Conservation (phyloP, 2,329 filamentous ascomycete genomes). For the Ceratocystis papillata region DNA sequence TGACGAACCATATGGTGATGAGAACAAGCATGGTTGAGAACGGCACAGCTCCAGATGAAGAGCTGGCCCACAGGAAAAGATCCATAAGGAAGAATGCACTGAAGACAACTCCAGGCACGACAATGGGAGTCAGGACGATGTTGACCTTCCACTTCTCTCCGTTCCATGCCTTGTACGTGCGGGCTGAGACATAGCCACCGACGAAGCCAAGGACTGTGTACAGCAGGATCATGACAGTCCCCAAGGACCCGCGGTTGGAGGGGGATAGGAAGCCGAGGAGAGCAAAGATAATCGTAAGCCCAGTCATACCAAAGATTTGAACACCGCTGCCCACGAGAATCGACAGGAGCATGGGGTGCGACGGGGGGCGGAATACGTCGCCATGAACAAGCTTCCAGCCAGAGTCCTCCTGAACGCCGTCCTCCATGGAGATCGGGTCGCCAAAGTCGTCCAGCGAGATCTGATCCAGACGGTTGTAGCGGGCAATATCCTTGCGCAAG, state of each 20-base stretch:
- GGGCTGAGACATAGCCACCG: constrained; percentile 78
- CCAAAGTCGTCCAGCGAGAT: constrained; percentile 83
- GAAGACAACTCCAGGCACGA: constrained; percentile 82
- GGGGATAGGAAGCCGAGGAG: constrained; percentile 90
- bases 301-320: constrained; percentile 96
- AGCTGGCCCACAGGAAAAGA: constrained; percentile 89
- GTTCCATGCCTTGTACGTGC: constrained; percentile 88
- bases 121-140: constrained; percentile 73
- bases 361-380: constrained; percentile 86
- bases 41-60: constrained; percentile 85
- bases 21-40: constrained; percentile 96
- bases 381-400: constrained; percentile 98
- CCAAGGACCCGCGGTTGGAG: constrained; percentile 86
- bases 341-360: constrained; percentile 71
- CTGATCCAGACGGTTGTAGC: constrained; percentile 89
- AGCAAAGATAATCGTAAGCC: constrained; percentile 84
- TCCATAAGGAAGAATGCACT: constrained; percentile 83
- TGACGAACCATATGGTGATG: constrained; percentile 89
- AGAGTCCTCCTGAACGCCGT: constrained; percentile 91
- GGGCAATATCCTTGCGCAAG: constrained; percentile 85
- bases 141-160: constrained; percentile 93
- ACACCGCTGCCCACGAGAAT: constrained; percentile 86
- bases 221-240: constrained; percentile 83
- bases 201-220: constrained; percentile 90
- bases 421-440: constrained; percentile 66